phyloP scores from a whole-genome alignment of 2,329 filamentous ascomycete genomes.

The Penicillium rolfsii region DNA sequence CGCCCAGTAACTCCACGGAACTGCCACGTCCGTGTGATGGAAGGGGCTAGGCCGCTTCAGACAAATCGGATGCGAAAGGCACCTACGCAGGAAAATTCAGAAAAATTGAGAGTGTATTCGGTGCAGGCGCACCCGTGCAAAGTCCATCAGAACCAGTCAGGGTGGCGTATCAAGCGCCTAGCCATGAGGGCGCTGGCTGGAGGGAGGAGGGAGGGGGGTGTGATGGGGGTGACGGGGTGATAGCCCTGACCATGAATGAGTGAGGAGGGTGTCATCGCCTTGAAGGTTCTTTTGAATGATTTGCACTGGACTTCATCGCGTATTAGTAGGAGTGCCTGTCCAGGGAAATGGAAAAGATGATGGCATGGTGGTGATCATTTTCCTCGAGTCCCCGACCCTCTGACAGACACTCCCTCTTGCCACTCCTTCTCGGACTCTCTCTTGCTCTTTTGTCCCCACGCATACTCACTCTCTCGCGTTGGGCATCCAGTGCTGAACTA shows the following conservation, averaged over 20 bases:
- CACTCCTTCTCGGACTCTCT: background rate
- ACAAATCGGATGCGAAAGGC: background rate
- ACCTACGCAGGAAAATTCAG: background rate
- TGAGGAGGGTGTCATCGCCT: background rate
- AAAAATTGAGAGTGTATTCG: background rate
- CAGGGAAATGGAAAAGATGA: background rate
- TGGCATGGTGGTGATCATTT: background rate
- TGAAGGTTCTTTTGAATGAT: background rate
- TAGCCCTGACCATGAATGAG: background rate
- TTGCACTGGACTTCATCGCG: background rate
- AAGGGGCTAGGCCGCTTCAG: background rate
- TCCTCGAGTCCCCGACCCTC: background rate
- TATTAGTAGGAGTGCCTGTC: conserved; percentile 3
- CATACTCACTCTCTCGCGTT: background rate
- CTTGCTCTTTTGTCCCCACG: background rate
- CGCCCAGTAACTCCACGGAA: background rate
- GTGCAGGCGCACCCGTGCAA: background rate
- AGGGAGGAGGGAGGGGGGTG: too few species aligned
- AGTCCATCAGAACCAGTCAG: conserved; percentile 1
- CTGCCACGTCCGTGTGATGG: background rate
- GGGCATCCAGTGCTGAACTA: conserved; percentile 4
- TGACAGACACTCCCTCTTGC: background rate
- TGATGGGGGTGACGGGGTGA: background rate
- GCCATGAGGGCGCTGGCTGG: background rate
- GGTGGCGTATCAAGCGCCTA: background rate